Base-by-base conservation (phyloP, 306 rosid genomes). In the Cercis canadensis region DNA sequence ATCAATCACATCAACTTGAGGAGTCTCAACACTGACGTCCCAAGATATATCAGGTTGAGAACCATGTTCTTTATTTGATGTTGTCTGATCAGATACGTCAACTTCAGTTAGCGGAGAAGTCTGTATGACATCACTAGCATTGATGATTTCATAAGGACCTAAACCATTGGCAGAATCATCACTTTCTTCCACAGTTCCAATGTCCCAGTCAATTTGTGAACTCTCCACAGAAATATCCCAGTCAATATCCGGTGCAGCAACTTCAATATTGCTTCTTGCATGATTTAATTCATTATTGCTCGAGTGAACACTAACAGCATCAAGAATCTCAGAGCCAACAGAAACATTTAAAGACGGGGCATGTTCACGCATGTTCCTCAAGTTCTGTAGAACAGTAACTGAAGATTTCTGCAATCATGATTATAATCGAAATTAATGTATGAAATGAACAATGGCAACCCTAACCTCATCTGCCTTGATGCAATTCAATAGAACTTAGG, bases 71-170 rank as follows among this genome's bases (percentile, higher is more conserved):
- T 86, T 77, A 51, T 67, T 79, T 75, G 85, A 75, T 57, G 74
- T 52, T 53, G 70, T 66, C 62, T 44, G 86, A 80, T 76, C 79
- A 61, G 85, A 87, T 57, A 73, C 72, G 11, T 75, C 84, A 58
- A 58, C 82, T 73, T 87, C 88, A 63, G 70, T 72, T 70, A 80
- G 47, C 51, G 77, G 67, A 81, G 84, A 66, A 71, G 67, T 62
- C 79, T 74, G 93, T 37, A 77, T 58, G 69, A 67, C 63, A 54
- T 89, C 96, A 67, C 84, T 83, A 41, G 96, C 93, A 74, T 87
- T 89, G 37, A 93, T 88, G 73, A 93, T 90, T 79, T 93, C 98
- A 46, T 88, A 93, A 33, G 96, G 96, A 78, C 98, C 98, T 85
- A 92, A 82, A 64, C 92, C 96, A 80, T 86, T 88, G 54, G 88